These are phyloP conservation scores for Leccinum subrobustum DNA, from an alignment of 1,284 basidiomycete genomes.

Conservation along the genomic window DNA sequence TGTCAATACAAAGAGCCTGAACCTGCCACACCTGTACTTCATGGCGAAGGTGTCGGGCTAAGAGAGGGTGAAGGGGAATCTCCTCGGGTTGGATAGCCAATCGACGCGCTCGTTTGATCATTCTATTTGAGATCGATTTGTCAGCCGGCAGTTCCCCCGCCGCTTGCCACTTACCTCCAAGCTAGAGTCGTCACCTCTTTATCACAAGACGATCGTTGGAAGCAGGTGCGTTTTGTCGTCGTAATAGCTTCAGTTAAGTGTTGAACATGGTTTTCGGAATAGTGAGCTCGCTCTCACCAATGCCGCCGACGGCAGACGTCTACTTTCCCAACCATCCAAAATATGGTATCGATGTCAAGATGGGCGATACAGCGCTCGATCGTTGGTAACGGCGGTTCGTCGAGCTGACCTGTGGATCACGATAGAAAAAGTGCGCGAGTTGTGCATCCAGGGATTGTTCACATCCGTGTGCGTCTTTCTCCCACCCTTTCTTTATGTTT, in stretches of 20 bases:
- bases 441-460: no score
- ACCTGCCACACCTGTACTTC: slow-evolving; percentile 53
- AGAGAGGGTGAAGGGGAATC: no score
- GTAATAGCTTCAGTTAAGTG: not conserved
- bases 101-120: no score
- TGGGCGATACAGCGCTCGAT: slow-evolving; percentile 4
- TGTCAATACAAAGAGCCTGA: not conserved
- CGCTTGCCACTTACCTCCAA: no score
- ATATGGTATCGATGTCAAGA: slow-evolving; percentile 15
- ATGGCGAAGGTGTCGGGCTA: slow-evolving; percentile 38
- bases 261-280: not conserved
- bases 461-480: no score
- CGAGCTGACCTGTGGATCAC: not conserved
- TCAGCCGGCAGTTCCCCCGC: no score
- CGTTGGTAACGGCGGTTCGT: not conserved
- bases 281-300: slow-evolving; percentile 41
- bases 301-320: slow-evolving; percentile 29
- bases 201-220: slow-evolving; percentile 43
- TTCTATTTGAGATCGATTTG: no score
- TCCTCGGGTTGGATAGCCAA: no score
- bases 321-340: slow-evolving; percentile 42
- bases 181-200: slow-evolving; percentile 39
- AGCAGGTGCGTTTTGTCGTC: slow-evolving; percentile 36
- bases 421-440: no score
- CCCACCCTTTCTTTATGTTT: no score